Conservation (phyloP, 345 rosid genomes). For the Pelargonium nanum region DNA sequence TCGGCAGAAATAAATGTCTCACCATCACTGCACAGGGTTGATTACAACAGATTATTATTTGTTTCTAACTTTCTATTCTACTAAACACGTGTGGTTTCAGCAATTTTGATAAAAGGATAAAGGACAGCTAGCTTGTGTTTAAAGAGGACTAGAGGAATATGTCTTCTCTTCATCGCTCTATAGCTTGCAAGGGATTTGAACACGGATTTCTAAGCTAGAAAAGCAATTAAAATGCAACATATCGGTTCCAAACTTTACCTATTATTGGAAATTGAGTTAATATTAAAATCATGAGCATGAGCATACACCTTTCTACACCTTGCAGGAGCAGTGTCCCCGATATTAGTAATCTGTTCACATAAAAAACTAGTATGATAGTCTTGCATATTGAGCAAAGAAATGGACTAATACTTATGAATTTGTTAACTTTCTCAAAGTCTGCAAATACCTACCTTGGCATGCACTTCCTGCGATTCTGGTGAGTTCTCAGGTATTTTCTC, state of each 20-base stretch:
- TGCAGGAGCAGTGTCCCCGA: slow-evolving; percentile 32
- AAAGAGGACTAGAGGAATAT: neutral
- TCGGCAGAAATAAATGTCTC: slow-evolving; percentile 67
- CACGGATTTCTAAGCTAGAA: slow-evolving; percentile 3
- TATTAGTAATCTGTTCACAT: slow-evolving; percentile 31
- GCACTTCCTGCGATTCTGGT: slow-evolving; percentile 15
- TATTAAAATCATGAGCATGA: slow-evolving; percentile 68
- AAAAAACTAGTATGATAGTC: slow-evolving; percentile 14
- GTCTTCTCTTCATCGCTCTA: neutral
- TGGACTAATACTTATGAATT: neutral
- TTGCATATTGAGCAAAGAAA: slow-evolving; percentile 3
- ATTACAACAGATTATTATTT: slow-evolving; percentile 8
- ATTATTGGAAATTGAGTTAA: slow-evolving; percentile 85
- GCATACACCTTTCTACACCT: slow-evolving; percentile 52
- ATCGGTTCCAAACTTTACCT: slow-evolving; percentile 38
- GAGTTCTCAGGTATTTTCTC: slow-evolving; percentile 18
- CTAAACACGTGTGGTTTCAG: slow-evolving; percentile 1
- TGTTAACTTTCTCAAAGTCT: neutral
- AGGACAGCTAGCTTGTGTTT: neutral
- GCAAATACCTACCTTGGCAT: slow-evolving; percentile 27
- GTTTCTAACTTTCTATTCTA: neutral
- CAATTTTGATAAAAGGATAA: neutral
- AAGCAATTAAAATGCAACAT: neutral
- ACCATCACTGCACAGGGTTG: slow-evolving; percentile 42
- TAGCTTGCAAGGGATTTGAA: neutral